These are phyloP conservation scores for Bruguiera gymnorhiza DNA, from an alignment of 345 rosid species.

Conservation along the genomic window DNA sequence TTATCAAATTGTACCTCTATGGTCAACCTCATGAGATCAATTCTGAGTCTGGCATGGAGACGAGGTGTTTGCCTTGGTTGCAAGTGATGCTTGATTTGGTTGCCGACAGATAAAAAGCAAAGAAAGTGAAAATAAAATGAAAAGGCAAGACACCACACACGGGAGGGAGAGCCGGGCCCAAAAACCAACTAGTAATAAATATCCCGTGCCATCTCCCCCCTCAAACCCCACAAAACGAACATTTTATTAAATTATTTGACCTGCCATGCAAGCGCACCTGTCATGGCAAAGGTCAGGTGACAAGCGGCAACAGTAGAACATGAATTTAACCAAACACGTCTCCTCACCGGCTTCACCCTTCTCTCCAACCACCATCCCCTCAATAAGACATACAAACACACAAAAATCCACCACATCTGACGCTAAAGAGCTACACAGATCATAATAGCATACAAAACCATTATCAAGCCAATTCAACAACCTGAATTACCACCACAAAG, in stretches of 20 bases:
- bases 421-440: too few relatives aligned
- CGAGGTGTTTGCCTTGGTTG: not conserved
- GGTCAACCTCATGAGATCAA: too few relatives aligned
- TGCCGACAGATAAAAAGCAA: not conserved
- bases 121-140: too few relatives aligned
- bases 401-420: too few relatives aligned
- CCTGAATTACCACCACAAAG: too few relatives aligned
- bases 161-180: constrained; percentile 41
- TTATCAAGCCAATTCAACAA: too few relatives aligned
- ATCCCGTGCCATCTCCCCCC: constrained; percentile 47
- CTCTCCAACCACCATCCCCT: not conserved
- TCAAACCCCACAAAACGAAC: not conserved
- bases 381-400: too few relatives aligned
- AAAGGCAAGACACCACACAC: not conserved
- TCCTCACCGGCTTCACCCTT: not conserved
- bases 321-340: not conserved
- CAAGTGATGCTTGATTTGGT: not conserved
- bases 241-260: constrained; percentile 28
- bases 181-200: not conserved
- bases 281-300: constrained; percentile 35
- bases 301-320: not conserved
- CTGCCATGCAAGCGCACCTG: constrained; percentile 44
- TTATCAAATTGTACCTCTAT: not conserved
- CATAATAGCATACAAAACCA: too few relatives aligned
- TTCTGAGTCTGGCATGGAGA: not conserved